Base-by-base conservation (phyloP, 345 rosid species). In the Gossypium stocksii region DNA sequence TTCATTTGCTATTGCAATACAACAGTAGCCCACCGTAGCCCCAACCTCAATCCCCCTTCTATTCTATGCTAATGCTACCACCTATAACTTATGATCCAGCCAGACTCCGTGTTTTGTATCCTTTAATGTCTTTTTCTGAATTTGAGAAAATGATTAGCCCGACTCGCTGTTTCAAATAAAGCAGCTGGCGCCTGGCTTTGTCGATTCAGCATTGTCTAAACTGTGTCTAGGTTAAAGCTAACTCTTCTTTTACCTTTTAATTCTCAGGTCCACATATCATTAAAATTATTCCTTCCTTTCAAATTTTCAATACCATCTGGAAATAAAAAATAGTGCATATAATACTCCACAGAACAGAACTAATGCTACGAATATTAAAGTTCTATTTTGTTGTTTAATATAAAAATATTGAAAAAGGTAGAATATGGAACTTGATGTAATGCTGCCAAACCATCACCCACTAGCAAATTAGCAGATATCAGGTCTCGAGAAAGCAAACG, bases 81-180 rank as follows among this genome's bases (percentile, higher is more conserved):
- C 57, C 20, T 52, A 19, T 51, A 16, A 51, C 4, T 14, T 15
- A 14, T 34, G 41, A 16, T 16, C 7, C 15, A 52, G 19, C 19
- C 56, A 7, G 20, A 81, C 83, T 71, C 84, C 5, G 81, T 77
- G 85, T 59, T 86, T 69, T 79, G 82, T 41, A 80, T 14, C 72
- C 70, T 53, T 34, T 23, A 53, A n/a, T 53, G 22, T 17, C 3
- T 13, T 10, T 44, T 20, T 65, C 70, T 16, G 63, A 68, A 45
- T 7, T 53, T 51, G 34, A 51, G 49, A 67, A 65, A 23, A 53
- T 53, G 53, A 60, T 75, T 54, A 72, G 54, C 20, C 38, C 60
- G 56, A 17, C 23, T 34, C 0, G 7, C 41, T 16, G 63, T 57
- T 67, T 54, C 77, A 68, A 66, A 14, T 15, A 51, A 51, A 51